phyloP scores from a whole-genome alignment of 805 yeast genomes.

The Kodamaea kaohsiungensis region DNA sequence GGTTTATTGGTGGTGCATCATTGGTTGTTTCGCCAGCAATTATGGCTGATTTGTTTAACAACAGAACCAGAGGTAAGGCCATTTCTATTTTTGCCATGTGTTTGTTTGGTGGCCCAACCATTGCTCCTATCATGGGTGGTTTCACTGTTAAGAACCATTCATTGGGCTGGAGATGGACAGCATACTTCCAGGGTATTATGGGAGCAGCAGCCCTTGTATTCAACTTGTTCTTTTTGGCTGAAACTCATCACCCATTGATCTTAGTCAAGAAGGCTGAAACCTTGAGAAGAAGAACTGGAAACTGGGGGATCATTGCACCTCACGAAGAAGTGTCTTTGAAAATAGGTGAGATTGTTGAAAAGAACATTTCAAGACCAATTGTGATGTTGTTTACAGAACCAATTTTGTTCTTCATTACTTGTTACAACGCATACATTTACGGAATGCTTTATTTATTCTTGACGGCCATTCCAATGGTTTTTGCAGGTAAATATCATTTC shows the following conservation, averaged over 20 bases:
- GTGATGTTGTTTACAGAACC: slow-evolving; percentile 70
- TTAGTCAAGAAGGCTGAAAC: slow-evolving; percentile 33
- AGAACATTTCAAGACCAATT: slow-evolving; percentile 68
- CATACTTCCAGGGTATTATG: slow-evolving; percentile 52
- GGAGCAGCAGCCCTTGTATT: slow-evolving; percentile 33
- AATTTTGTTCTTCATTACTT: slow-evolving; percentile 62
- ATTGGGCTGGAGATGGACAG: slow-evolving; percentile 85
- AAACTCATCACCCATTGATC: slow-evolving; percentile 42
- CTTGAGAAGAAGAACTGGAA: slow-evolving; percentile 40
- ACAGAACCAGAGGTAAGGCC: slow-evolving; percentile 22
- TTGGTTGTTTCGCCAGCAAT: slow-evolving; percentile 26
- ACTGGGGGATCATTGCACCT: slow-evolving; percentile 42
- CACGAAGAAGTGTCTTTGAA: slow-evolving; percentile 34
- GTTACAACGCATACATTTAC: slow-evolving; percentile 77
- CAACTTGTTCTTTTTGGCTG: slow-evolving; percentile 33
- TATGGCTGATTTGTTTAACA: slow-evolving; percentile 22
- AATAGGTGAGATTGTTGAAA: slow-evolving; percentile 57
- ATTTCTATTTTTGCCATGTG: slow-evolving; percentile 21
- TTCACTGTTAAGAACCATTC: slow-evolving; percentile 56
- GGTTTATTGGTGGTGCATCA: slow-evolving; percentile 26
- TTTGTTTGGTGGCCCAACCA: slow-evolving; percentile 8
- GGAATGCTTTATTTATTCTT: slow-evolving; percentile 75
- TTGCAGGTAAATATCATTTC: slow-evolving; percentile 56
- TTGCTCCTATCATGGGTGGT: slow-evolving; percentile 51
- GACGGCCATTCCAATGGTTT: slow-evolving; percentile 73